Base-by-base conservation (phyloP, 257 asterid genomes). In the Prunella vulgaris region DNA sequence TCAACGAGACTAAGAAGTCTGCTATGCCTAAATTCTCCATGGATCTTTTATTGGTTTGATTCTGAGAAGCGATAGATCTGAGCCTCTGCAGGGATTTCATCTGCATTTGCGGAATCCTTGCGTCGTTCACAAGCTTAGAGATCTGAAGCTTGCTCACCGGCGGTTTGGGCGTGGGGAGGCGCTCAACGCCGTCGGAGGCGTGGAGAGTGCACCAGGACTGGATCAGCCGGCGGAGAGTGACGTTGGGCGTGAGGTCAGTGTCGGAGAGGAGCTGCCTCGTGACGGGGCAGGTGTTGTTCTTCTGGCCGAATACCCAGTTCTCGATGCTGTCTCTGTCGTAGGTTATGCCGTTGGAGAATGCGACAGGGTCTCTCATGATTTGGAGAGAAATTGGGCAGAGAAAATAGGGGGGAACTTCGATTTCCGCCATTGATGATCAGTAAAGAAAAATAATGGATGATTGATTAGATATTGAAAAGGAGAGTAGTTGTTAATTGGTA, bases 331-430 rank as follows among this genome's bases (percentile, higher is more conserved):
- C 88, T 14, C 98, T 69, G 68, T 93, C 98, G 72, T 88, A 93
- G 52, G 96, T 87, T 37, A 90, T 90, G 27, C 98, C 98, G 9
- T 95, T 88, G 0, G 87, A 48, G 71, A 83, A 21, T 0, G 86
- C 87, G 5, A 93, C 96, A 0, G 98, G 98, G 15, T 90, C 98
- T 73, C 86, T 87, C 98, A 93, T 93, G 63, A 88, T 84, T 40
- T 88, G 80, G 4, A 93, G 80, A 0, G 90, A 78, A 13, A 93
- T 93, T 0, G 97, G 97, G 69, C 98, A 93, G 6, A 90, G 72
- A n/a, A 90, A 93, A 64, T 84, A 90, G 0, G 90, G 73, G 0
- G 98, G 98, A 21, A 90, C 82, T 37, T 90, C 91, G 57, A 90
- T 64, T 64, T 83, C 94, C 18, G 85, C 82, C 78, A 68, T 80